Evolutionary conservation across 75 land plant genomes (phyloP).

Genomic region (Picea glauca): DNA sequence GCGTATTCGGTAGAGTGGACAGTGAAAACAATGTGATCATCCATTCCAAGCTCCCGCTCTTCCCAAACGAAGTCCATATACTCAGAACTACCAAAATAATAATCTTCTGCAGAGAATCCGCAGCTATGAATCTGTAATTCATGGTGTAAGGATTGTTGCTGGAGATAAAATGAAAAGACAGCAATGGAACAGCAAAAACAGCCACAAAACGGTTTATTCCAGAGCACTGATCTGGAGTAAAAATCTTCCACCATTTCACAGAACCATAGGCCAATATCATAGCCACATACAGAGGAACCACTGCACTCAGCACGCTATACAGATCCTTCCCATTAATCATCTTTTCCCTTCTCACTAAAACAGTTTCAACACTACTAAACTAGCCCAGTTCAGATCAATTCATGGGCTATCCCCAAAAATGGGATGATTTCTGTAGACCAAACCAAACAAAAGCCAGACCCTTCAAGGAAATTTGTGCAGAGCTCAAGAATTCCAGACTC

Average conservation of each 20-base stretch:
- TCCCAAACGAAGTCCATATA: constrained; percentile 47
- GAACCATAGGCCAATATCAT: constrained; percentile 96
- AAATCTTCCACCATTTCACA: constrained; percentile 93
- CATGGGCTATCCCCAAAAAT: no score
- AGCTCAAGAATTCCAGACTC: no score
- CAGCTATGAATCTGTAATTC: constrained; percentile 79
- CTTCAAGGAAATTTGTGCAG: no score
- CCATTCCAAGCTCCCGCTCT: constrained; percentile 81
- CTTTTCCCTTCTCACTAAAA: constrained; percentile 6
- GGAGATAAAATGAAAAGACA: constrained; percentile 94
- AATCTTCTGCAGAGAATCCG: constrained; percentile 80
- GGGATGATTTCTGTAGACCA: no score
- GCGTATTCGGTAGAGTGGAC: constrained; percentile 88
- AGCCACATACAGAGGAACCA: constrained; percentile 94
- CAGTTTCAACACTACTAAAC: no score
- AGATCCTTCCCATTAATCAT: constrained; percentile 73
- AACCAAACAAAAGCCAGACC: no score
- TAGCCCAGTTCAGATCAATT: no score
- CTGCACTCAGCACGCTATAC: constrained; percentile 82
- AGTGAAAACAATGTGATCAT: constrained; percentile 86
- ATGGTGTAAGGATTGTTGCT: constrained; percentile 84
- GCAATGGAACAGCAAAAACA: constrained; percentile 88
- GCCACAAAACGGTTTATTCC: constrained; percentile 98
- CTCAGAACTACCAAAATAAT: constrained; percentile 43
- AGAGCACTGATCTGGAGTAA: constrained; percentile 82